phyloP scores from a whole-genome alignment of 441 rosid species.

The Arabidopsis lyrata region DNA sequence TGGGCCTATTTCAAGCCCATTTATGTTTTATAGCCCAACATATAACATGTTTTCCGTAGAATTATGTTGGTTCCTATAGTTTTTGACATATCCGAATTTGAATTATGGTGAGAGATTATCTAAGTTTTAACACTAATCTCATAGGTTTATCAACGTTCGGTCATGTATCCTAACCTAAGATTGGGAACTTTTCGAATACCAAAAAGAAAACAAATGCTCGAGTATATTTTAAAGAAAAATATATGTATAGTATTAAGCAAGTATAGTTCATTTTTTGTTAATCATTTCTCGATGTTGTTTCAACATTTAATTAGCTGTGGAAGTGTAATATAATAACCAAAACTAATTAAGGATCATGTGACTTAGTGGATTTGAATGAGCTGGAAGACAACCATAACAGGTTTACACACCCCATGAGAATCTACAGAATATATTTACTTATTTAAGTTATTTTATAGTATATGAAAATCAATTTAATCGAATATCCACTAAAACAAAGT shows the following conservation, averaged over 20 bases:
- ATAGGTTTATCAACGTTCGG: neutral
- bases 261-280: neutral
- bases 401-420: constrained; percentile 22
- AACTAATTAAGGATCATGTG: constrained; percentile 34
- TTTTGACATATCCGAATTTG: neutral
- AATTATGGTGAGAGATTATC: neutral
- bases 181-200: neutral
- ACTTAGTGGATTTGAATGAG: constrained; percentile 35
- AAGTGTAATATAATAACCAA: neutral
- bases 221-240: neutral
- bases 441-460: neutral
- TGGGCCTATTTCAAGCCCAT: constrained; percentile 43
- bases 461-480: neutral
- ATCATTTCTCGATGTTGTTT: neutral
- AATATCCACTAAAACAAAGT: neutral
- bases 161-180: neutral
- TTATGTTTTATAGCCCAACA: neutral
- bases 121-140: neutral
- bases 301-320: constrained; percentile 7
- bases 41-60: no score
- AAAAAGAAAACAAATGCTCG: neutral
- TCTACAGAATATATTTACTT: constrained; percentile 2
- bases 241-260: neutral
- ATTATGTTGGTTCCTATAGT: no score
- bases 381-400: constrained; percentile 38